Conservation (phyloP, 495 filamentous ascomycete species). For the Penicillium cataractarum region DNA sequence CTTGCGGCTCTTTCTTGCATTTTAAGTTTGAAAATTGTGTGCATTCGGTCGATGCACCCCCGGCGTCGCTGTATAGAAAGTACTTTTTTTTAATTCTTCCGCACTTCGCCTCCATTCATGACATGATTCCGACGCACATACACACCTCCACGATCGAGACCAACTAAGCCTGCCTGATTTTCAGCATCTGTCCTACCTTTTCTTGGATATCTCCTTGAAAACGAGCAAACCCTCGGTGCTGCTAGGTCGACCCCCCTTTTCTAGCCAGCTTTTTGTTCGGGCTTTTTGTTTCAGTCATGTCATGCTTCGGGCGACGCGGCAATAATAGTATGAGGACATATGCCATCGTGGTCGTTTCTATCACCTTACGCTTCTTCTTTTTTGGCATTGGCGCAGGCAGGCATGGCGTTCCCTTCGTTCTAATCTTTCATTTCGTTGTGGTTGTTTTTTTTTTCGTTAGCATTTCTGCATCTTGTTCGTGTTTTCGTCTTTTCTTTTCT, state of each 20-base stretch:
- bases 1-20: neutral
- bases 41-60: slow-evolving; percentile 3
- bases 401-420: slow-evolving; percentile 25
- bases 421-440: slow-evolving; percentile 10
- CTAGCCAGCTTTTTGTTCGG: neutral
- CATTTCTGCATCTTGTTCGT: slow-evolving; percentile 13
- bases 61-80: slow-evolving; percentile 21
- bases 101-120: slow-evolving; percentile 5
- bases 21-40: neutral
- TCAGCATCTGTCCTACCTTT: neutral
- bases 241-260: neutral
- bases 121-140: slow-evolving; percentile 33
- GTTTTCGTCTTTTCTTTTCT: neutral
- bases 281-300: slow-evolving; percentile 10
- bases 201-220: slow-evolving; percentile 7
- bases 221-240: neutral
- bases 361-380: slow-evolving; percentile 7
- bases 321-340: slow-evolving; percentile 24
- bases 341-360: slow-evolving; percentile 11
- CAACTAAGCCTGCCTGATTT: neutral
- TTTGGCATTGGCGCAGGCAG: slow-evolving; percentile 34
- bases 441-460: slow-evolving; percentile 1
- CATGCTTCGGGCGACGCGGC: slow-evolving; percentile 5
- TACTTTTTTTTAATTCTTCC: slow-evolving; percentile 11
- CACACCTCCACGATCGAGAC: slow-evolving; percentile 10